Conservation (phyloP, 805 yeast species). For the Cyberlindnera euphorbiae region DNA sequence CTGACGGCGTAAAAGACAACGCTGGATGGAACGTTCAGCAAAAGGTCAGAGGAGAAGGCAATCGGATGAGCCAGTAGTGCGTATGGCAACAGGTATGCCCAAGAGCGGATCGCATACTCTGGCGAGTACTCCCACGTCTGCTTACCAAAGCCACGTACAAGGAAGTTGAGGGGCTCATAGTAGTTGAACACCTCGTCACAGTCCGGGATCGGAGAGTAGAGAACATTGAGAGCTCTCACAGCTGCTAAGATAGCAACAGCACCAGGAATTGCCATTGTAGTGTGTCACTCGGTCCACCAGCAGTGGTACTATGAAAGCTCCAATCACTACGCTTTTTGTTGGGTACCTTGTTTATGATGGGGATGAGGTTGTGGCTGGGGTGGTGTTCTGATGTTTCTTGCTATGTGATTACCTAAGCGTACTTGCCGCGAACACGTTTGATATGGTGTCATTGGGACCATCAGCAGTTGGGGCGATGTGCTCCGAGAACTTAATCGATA, state of each 20-base stretch:
- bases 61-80: conserved; percentile 23
- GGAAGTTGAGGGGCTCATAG: conserved; percentile 87
- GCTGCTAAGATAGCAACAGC: conserved; percentile 17
- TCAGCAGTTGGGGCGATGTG: not conserved
- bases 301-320: too few relatives aligned
- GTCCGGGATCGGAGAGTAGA: conserved; percentile 71
- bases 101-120: conserved; percentile 79
- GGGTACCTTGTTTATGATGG: too few relatives aligned
- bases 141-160: conserved; percentile 79
- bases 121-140: conserved; percentile 98
- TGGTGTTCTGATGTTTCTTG: too few relatives aligned
- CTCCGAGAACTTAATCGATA: too few relatives aligned
- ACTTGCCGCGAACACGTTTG: not conserved
- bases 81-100: conserved; percentile 61
- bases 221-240: conserved; percentile 36
- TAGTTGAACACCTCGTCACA: conserved; percentile 92
- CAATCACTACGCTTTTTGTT: too few relatives aligned
- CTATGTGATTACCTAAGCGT: too few relatives aligned
- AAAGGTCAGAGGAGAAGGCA: conserved; percentile 5
- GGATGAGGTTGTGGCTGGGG: too few relatives aligned
- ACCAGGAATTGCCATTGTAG: conserved; percentile 5
- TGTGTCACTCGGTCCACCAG: too few relatives aligned
- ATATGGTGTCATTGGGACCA: not conserved
- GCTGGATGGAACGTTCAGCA: conserved; percentile 17
- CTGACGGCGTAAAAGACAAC: conserved; percentile 52